Percentiles rank a stretch among this genome's conserved stretches.
Evolutionary conservation across 768 basidiomycete genomes (phyloP).

Genomic region (Gyrodon lividus): DNA sequence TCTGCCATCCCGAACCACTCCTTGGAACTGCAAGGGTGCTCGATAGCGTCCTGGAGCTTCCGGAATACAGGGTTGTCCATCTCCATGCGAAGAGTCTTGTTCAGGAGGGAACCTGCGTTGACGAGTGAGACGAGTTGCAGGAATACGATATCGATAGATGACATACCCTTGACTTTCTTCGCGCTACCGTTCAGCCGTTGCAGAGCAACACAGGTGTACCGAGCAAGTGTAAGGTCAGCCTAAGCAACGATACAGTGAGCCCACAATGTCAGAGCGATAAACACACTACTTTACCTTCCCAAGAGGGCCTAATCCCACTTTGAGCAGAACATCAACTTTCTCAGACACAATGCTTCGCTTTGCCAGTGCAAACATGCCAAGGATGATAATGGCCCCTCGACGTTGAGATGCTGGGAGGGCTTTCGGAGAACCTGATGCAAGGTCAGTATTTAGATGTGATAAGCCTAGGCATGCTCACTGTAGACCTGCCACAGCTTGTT

Average conservation of each 20-base stretch:
- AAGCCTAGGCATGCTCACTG: slow-evolving; percentile 48
- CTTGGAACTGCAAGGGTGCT: slow-evolving; percentile 75
- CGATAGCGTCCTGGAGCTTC: slow-evolving; percentile 77
- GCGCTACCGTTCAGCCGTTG: slow-evolving; percentile 91
- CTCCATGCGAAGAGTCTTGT: slow-evolving; percentile 80
- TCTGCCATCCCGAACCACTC: slow-evolving; percentile 98
- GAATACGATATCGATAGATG: background rate
- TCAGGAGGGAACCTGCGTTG: slow-evolving; percentile 72
- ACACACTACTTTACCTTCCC: slow-evolving; percentile 63
- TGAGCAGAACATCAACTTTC: slow-evolving; percentile 79
- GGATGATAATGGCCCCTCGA: slow-evolving; percentile 91
- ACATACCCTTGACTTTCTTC: slow-evolving; percentile 92
- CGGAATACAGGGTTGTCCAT: slow-evolving; percentile 88
- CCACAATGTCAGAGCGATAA: background rate
- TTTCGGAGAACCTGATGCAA: slow-evolving; percentile 60
- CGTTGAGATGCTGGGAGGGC: slow-evolving; percentile 80
- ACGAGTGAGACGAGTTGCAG: background rate
- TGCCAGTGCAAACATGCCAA: slow-evolving; percentile 96
- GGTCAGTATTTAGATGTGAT: background rate
- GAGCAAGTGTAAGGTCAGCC: slow-evolving; percentile 85
- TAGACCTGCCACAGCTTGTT: slow-evolving; percentile 96
- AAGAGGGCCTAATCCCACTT: slow-evolving; percentile 78
- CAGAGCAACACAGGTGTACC: slow-evolving; percentile 91
- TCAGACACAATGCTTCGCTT: slow-evolving; percentile 77
- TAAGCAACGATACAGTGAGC: slow-evolving; percentile 31